phyloP scores from a whole-genome alignment of 345 rosid species.

The Brassica cretica region DNA sequence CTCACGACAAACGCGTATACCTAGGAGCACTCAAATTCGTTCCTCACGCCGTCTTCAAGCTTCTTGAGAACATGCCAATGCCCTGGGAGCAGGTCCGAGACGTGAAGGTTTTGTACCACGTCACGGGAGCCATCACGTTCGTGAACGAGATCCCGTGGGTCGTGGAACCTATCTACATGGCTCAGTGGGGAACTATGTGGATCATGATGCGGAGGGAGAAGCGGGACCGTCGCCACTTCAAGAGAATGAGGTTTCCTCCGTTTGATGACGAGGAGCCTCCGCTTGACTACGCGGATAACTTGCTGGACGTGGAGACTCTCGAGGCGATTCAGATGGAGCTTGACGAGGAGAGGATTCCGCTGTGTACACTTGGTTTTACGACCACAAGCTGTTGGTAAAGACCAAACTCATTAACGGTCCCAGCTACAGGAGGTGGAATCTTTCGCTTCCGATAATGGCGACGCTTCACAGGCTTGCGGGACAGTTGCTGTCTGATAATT shows the following conservation, averaged over 20 bases:
- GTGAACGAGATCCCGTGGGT: constrained; percentile 99
- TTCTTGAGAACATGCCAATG: constrained; percentile 98
- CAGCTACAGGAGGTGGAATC: constrained; percentile 97
- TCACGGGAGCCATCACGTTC: constrained; percentile 95
- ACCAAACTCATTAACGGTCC: constrained; percentile 98
- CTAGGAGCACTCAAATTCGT: constrained; percentile 96
- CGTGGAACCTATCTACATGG: constrained; percentile 96
- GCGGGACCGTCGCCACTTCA: constrained; percentile 97
- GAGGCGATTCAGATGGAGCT: constrained; percentile 94
- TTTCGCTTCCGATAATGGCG: constrained; percentile 98
- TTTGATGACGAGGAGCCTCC: constrained; percentile 99
- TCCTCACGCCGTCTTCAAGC: constrained; percentile 98
- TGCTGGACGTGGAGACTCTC: constrained; percentile 93
- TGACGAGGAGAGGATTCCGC: constrained; percentile 96
- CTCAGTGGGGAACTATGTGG: constrained; percentile 99
- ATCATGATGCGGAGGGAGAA: constrained; percentile 99
- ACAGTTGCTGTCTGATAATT: constrained; percentile 85
- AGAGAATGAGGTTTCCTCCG: constrained; percentile 98
- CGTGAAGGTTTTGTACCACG: constrained; percentile 90
- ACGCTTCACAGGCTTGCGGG: constrained; percentile 98
- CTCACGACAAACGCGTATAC: constrained; percentile 98
- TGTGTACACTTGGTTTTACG: constrained; percentile 95
- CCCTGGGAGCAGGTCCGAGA: constrained; percentile 99
- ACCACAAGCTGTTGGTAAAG: constrained; percentile 95
- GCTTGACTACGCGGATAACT: constrained; percentile 93